Conservation (phyloP, 2,329 filamentous ascomycete species). For the Cladosporium oxysporum region DNA sequence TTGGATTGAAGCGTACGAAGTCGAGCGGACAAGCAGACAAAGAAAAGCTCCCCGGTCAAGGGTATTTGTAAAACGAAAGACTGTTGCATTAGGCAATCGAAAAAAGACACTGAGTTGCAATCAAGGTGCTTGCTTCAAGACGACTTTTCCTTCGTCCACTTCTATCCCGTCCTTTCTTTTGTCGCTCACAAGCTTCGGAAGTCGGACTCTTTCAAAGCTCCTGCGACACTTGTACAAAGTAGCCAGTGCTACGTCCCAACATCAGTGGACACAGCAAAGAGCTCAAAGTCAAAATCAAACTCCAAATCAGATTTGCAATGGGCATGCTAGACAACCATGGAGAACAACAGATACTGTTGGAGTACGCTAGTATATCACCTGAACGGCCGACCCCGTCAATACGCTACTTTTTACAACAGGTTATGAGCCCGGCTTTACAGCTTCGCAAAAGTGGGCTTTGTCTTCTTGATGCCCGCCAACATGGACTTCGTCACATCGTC, state of each 20-base stretch:
- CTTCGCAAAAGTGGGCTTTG: slow-evolving; percentile 81
- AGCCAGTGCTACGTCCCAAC: neutral
- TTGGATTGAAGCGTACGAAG: neutral
- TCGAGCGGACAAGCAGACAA: neutral
- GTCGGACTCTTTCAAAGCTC: neutral
- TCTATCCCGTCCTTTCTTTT: neutral
- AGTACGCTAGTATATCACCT: too few species aligned
- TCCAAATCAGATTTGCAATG: neutral
- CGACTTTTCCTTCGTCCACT: neutral
- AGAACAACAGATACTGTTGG: neutral
- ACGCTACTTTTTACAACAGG: too few species aligned
- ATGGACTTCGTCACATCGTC: slow-evolving; percentile 74
- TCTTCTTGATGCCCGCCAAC: slow-evolving; percentile 74
- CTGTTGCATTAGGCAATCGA: neutral
- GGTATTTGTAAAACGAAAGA: neutral
- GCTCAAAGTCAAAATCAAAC: neutral
- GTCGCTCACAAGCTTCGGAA: too few species aligned
- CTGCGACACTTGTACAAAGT: neutral
- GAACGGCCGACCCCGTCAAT: too few species aligned
- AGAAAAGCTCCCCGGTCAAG: neutral
- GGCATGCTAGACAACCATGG: neutral
- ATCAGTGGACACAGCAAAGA: neutral
- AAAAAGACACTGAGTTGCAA: neutral
- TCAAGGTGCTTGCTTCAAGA: neutral
- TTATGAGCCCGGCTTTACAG: too few species aligned